These are phyloP conservation scores for Mallotus nudiflorus DNA, from an alignment of 345 rosid species.

Conservation along the genomic window DNA sequence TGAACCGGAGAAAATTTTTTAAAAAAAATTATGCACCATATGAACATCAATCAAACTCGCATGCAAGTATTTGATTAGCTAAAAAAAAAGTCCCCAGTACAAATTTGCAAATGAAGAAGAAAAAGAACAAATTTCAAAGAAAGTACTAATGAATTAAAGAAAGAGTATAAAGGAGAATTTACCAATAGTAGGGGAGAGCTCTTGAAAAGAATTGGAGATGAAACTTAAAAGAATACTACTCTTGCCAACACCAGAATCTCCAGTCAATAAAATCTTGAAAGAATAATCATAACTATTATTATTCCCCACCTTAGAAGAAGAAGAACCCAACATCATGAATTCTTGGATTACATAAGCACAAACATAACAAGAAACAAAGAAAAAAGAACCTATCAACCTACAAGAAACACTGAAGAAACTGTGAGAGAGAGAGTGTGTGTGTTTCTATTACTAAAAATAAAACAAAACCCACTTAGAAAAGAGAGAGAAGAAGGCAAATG, in stretches of 20 bases:
- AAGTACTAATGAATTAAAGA: background rate
- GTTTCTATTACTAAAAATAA: background rate
- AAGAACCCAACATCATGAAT: constrained; percentile 34
- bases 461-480: background rate
- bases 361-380: background rate
- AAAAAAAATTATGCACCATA: background rate
- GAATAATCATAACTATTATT: constrained; percentile 72
- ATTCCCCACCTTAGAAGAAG: constrained; percentile 47
- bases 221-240: constrained; percentile 85
- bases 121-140: background rate
- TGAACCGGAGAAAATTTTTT: background rate
- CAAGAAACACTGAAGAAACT: background rate
- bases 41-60: background rate
- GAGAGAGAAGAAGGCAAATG: background rate
- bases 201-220: constrained; percentile 65
- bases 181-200: constrained; percentile 93
- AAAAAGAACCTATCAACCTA: background rate
- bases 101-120: background rate
- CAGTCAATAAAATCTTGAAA: constrained; percentile 86
- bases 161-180: constrained; percentile 3
- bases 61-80: background rate
- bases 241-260: constrained; percentile 98
- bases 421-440: too few species aligned
- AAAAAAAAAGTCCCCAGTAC: background rate
- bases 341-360: background rate